Evolutionary conservation across 805 yeast species (phyloP), one percentile per base, ranked within the genome.

Genomic region (Kuraishia borneana): DNA sequence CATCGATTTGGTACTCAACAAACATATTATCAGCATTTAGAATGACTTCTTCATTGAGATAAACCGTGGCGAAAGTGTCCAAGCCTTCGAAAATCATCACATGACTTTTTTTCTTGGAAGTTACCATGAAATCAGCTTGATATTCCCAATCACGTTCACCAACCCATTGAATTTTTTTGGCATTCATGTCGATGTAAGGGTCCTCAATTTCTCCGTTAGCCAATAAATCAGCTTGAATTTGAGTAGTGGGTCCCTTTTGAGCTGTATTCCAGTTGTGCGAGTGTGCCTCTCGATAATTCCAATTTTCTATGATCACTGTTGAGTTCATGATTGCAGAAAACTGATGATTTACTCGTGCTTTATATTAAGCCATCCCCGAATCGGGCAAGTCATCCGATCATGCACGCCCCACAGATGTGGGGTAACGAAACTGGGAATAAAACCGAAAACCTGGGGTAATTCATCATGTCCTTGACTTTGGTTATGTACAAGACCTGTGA

Each of bases 121-220:
- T 27, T 10, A 44, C 21, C 4, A 35, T 33, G 25, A 60, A 46
- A 9, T 32, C 36, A 4, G 56, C 32, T 31, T 43, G 39, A 43
- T 70, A 70, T 40, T 66, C 72, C 76, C 76, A 70, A 33, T 58
- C 65, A n/a, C 40, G 42, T 31, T 62, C 61, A 3, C 65, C 70
- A 4, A 70, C 65, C 75, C 75, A 70, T 46, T 68, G 74, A 6
- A 66, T 63, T 4, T 41, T 36, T 13, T 45, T 45, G 39, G 66
- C 75, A 41, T 68, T 68, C 36, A 44, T 39, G 39, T 65, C 68
- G 2, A 53, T 21, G 39, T 63, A 65, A 0, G 75, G 76, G 40
- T 69, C 70, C 3, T 61, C 60, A 21, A 70, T 67, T 26, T 50
- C 44, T 1, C 53, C 50, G 35, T 61, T 50, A 26, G 46, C 49